Conservation (phyloP, 73 alveolate species). For the Paramecium pentaurelia region DNA sequence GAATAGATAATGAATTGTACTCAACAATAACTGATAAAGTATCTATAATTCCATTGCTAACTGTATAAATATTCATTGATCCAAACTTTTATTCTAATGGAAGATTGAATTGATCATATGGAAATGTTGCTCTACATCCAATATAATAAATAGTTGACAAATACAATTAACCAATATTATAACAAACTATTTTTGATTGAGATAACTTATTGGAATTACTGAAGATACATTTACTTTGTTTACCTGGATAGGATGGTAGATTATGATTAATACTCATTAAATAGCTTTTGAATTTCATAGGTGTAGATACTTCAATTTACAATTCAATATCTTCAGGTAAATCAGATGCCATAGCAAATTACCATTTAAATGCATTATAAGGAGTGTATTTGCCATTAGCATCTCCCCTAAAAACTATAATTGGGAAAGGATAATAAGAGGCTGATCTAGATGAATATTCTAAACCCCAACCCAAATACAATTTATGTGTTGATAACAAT, state of each 20-base stretch:
- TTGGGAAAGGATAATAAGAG: conserved; percentile 37
- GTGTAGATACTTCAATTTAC: conserved; percentile 19
- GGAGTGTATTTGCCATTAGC: conserved; percentile 5
- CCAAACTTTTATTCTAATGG: conserved; percentile 55
- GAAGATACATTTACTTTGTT: background rate
- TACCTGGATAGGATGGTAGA: conserved; percentile 38
- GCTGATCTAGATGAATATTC: conserved; percentile 51
- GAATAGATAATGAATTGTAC: background rate
- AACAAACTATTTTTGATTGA: conserved; percentile 19
- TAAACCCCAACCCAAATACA: conserved; percentile 55
- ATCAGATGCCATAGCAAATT: conserved; percentile 16
- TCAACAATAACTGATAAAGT: background rate
- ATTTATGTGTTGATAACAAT: background rate
- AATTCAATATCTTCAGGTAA: conserved; percentile 41
- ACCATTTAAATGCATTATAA: conserved; percentile 50
- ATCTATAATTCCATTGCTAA: background rate
- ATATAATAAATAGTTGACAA: background rate
- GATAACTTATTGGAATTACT: background rate
- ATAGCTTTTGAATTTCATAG: conserved; percentile 48
- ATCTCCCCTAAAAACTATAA: conserved; percentile 33
- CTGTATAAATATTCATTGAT: conserved; percentile 16
- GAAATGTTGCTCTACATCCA: conserved; percentile 58
- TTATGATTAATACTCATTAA: conserved; percentile 35
- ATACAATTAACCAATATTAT: conserved; percentile 39
- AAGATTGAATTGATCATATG: conserved; percentile 50